Percentiles rank a stretch among this genome's conserved stretches.
Conservation (phyloP, 2,329 filamentous ascomycete species). For the Chaetomiaceae sp. region DNA sequence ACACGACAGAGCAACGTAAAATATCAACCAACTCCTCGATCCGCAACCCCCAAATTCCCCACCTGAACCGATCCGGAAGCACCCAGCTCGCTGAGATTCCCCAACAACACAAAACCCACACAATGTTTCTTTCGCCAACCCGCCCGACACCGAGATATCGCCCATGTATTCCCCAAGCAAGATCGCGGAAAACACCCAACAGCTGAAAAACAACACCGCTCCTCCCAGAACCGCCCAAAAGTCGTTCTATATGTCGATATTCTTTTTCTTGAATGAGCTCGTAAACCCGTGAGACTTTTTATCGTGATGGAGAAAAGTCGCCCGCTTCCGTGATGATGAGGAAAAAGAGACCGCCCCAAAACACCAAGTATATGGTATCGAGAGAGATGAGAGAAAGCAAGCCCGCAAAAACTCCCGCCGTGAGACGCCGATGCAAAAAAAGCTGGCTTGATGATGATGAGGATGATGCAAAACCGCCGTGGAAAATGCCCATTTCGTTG, state of each 20-base stretch:
- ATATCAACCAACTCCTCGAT: constrained; percentile 36
- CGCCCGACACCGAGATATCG: constrained; percentile 30
- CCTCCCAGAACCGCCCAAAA: constrained; percentile 20
- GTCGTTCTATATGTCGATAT: constrained; percentile 49
- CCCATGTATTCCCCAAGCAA: constrained; percentile 29
- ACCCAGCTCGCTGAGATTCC: constrained; percentile 28
- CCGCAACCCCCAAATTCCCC: constrained; percentile 13
- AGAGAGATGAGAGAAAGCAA: constrained; percentile 28
- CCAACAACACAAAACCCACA: constrained; percentile 27
- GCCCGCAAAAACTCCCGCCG: constrained; percentile 41
- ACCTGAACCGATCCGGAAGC: constrained; percentile 18
- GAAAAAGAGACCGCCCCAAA: constrained; percentile 27
- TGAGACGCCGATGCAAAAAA: constrained; percentile 48
- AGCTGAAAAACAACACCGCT: constrained; percentile 15
- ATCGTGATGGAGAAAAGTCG: constrained; percentile 33
- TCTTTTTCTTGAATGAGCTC: constrained; percentile 46
- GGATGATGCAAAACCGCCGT: constrained; percentile 38
- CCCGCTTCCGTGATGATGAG: constrained; percentile 34
- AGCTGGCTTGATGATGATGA: constrained; percentile 18
- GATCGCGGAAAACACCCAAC: constrained; percentile 24
- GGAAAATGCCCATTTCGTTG: constrained; percentile 42
- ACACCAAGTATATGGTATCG: constrained; percentile 31
- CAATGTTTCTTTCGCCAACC: constrained; percentile 26
- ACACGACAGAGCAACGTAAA: constrained; percentile 16
- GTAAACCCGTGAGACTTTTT: constrained; percentile 47